phyloP scores from a whole-genome alignment of 768 basidiomycete species.

The Suillus cothurnatus region DNA sequence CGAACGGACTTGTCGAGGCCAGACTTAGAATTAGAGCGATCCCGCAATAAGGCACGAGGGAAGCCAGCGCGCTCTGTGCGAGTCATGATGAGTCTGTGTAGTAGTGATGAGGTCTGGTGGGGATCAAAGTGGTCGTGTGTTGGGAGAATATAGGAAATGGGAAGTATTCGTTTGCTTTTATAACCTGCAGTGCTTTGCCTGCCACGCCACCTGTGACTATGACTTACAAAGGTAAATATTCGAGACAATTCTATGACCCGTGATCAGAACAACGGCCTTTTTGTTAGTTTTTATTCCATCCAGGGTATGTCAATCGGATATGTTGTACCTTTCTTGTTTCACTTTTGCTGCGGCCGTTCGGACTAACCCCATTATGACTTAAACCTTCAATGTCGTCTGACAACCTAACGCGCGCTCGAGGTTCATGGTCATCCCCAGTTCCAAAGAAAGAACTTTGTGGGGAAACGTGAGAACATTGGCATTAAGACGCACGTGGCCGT shows the following conservation, averaged over 20 bases:
- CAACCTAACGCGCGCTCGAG: not conserved
- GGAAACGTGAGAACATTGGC: slow-evolving; percentile 34
- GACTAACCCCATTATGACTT: not conserved
- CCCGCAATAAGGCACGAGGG: slow-evolving; percentile 71
- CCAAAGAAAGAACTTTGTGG: slow-evolving; percentile 17
- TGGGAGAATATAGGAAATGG: slow-evolving; percentile 1
- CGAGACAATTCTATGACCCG: slow-evolving; percentile 10
- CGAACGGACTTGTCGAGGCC: slow-evolving; percentile 72
- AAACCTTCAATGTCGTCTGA: not conserved
- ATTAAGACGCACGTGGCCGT: slow-evolving; percentile 13
- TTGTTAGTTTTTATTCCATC: slow-evolving; percentile 4
- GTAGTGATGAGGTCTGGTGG: slow-evolving; percentile 8
- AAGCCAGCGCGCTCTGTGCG: slow-evolving; percentile 75
- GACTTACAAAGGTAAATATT: slow-evolving; percentile 6
- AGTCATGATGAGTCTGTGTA: slow-evolving; percentile 54
- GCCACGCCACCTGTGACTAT: slow-evolving; percentile 12
- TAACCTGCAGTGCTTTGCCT: slow-evolving; percentile 6
- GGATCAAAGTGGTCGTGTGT: slow-evolving; percentile 1
- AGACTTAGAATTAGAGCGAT: slow-evolving; percentile 78
- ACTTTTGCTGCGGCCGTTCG: not conserved
- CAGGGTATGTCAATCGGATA: not conserved
- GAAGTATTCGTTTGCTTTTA: slow-evolving; percentile 22
- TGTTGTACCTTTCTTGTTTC: not conserved
- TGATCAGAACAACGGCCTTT: slow-evolving; percentile 5
- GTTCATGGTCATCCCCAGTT: not conserved